phyloP scores from a whole-genome alignment of 768 basidiomycete species.

The Pleurotus pulmonarius region DNA sequence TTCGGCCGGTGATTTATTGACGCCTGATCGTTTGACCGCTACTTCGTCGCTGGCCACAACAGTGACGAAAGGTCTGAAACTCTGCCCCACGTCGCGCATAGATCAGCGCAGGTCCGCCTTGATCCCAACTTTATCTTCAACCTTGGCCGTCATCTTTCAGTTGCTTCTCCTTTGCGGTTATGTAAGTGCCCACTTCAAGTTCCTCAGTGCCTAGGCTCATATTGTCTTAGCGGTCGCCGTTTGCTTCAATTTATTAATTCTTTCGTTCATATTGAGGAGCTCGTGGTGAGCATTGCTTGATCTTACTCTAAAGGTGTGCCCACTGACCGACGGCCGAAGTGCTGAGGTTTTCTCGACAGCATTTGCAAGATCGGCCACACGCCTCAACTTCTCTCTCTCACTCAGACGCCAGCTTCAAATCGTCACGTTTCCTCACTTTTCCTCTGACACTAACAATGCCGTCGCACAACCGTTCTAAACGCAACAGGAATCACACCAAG shows the following conservation, averaged over 20 bases:
- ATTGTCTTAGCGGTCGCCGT: slow-evolving; percentile 2
- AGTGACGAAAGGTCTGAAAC: neutral
- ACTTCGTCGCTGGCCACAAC: slow-evolving; percentile 15
- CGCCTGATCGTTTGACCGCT: neutral
- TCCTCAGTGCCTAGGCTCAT: neutral
- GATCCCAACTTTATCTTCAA: neutral
- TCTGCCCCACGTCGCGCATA: neutral
- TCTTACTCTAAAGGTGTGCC: neutral
- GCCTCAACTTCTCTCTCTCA: slow-evolving; percentile 25
- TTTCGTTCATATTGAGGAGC: neutral
- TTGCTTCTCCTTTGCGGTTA: slow-evolving; percentile 18
- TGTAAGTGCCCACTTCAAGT: slow-evolving; percentile 26
- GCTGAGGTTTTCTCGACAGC: neutral
- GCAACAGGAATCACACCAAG: slow-evolving; percentile 48
- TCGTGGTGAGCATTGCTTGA: neutral
- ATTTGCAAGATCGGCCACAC: slow-evolving; percentile 16
- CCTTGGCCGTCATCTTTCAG: neutral
- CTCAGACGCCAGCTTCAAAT: slow-evolving; percentile 17
- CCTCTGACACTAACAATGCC: slow-evolving; percentile 29
- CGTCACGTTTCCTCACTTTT: slow-evolving; percentile 14
- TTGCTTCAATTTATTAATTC: neutral
- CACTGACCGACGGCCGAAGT: neutral
- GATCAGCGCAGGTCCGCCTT: neutral
- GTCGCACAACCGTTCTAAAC: slow-evolving; percentile 38
- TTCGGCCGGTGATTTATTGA: neutral